Base-by-base conservation (phyloP, 495 filamentous ascomycete genomes). In the Xylaria venustula region DNA sequence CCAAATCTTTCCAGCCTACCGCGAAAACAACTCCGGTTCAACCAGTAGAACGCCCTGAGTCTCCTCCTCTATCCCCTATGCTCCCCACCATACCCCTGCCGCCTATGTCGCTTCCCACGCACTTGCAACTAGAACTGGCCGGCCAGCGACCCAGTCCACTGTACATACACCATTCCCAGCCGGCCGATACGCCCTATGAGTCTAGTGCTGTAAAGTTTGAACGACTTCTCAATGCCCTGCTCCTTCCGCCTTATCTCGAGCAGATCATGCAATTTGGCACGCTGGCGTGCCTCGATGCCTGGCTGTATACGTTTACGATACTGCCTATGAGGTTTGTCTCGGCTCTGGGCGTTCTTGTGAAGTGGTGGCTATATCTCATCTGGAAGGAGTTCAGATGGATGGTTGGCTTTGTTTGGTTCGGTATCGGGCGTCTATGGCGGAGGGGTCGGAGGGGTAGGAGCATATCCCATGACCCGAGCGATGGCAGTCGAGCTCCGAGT, bases 161-260 rank as follows among this genome's bases (percentile, higher is more conserved):
- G 54, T 97, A 96, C 66, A 95, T 97, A 47, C 87, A 95, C 68
- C 87, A 88, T 58, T 85, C 90, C 2, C 81, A 87, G 23, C 83
- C 79, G 48, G 66, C 62, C 46, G 92, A 97, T 58, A 85, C 91
- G 48, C 91, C 91, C 0, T 97, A 97, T 73, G 94, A 99, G 75
- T 97, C 94, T 19, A 92, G 91, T n/a, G 87, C 88, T n/a, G 82
- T 97, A 65, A 97, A 97, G 67, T 87, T 98, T 54, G 92, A 98
- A 69, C 85, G 94, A 47, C 80, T 99, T n/a, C 78, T 88, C 58
- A 97, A 98, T 70, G 93, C 97, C 71, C 76, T 98, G 7, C 74
- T 91, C 19, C 78, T 98, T 5, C 91, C 93, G 7, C 85, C 83
- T 7, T 87, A 86, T 52, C 77, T 99, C n/a, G 94, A 99, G 74